These are phyloP conservation scores for Russula ochroleuca DNA, from an alignment of 768 basidiomycete genomes.

Conservation along the genomic window DNA sequence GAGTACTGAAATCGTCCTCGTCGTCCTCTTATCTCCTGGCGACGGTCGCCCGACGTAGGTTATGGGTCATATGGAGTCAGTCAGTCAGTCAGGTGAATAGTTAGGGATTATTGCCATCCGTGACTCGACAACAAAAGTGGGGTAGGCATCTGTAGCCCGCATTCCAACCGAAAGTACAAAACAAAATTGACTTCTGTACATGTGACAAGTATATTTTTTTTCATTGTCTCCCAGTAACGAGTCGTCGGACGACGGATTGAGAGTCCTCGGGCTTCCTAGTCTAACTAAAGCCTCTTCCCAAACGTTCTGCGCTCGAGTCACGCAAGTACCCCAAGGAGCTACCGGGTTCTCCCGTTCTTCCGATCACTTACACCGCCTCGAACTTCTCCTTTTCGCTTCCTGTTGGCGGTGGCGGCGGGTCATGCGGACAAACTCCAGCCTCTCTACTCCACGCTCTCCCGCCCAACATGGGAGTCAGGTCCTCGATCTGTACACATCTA, in stretches of 20 bases:
- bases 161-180: background rate
- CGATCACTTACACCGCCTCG: background rate
- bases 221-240: background rate
- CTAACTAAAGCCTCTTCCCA: background rate
- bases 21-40: background rate
- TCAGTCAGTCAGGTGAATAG: background rate
- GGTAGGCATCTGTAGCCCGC: background rate
- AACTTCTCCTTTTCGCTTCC: background rate
- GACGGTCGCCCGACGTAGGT: background rate
- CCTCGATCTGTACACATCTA: background rate
- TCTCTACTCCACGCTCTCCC: background rate
- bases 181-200: background rate
- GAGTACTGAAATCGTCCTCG: background rate
- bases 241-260: background rate
- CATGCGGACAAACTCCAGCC: background rate
- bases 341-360: background rate
- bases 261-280: background rate
- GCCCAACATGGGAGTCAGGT: background rate
- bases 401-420: background rate
- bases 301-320: background rate
- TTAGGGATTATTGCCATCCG: background rate
- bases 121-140: background rate
- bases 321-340: background rate
- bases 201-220: background rate
- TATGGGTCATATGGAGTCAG: background rate